Evolutionary conservation across 2,329 filamentous ascomycete genomes (phyloP).

Genomic region (Colletotrichum caudatum): DNA sequence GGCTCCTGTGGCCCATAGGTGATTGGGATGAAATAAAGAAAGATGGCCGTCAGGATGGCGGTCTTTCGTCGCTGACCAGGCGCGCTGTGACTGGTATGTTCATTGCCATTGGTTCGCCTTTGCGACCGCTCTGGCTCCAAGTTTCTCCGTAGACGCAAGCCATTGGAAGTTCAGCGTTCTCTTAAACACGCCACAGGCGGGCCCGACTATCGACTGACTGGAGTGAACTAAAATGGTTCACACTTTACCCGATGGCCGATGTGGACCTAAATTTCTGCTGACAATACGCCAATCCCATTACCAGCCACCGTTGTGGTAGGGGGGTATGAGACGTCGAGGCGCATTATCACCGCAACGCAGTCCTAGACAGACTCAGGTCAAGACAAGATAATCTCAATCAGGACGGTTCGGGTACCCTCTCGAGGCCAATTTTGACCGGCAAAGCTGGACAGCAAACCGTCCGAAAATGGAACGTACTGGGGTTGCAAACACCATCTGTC

Average conservation of each 20-base stretch:
- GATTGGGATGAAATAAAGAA: not conserved
- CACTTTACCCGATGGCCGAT: not conserved
- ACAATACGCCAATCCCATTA: not conserved
- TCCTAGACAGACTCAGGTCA: constrained; percentile 7
- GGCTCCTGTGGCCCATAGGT: not conserved
- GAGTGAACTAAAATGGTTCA: not conserved
- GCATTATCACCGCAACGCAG: constrained; percentile 22
- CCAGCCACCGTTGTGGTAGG: not conserved
- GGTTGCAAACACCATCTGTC: constrained; percentile 31
- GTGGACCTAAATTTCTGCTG: not conserved
- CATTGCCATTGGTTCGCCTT: not conserved
- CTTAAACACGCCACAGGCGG: not conserved
- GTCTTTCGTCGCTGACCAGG: not conserved
- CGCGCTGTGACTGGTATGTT: not conserved
- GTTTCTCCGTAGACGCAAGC: not conserved
- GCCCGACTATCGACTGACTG: not conserved
- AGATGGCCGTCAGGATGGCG: constrained; percentile 4
- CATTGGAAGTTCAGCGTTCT: not conserved
- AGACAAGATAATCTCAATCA: constrained; percentile 17
- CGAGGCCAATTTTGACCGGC: constrained; percentile 4
- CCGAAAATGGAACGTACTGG: constrained; percentile 17
- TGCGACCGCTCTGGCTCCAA: not conserved
- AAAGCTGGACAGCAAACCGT: constrained; percentile 5
- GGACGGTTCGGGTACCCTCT: constrained; percentile 9
- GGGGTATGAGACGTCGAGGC: constrained; percentile 3